A percentile compares a stretch with the other conserved stretches of the same genome.
These are phyloP conservation scores for Populus deltoides DNA, from an alignment of 345 rosid genomes.

Conservation along the genomic window DNA sequence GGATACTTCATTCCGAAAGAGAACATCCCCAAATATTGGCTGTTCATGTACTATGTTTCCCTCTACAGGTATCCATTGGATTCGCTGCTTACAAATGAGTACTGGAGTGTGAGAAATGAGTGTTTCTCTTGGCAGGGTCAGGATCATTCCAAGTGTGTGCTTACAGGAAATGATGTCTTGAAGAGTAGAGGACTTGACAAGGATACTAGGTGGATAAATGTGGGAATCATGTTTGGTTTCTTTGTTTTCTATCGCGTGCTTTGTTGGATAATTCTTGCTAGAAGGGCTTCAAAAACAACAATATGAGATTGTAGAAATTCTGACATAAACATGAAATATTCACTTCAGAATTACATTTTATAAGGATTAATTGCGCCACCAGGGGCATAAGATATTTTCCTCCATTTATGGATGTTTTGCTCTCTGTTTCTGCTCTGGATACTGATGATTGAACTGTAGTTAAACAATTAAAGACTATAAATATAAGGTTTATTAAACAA, in stretches of 20 bases:
- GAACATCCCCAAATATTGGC: slow-evolving; percentile 76
- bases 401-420: too few relatives aligned
- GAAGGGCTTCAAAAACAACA: slow-evolving; percentile 66
- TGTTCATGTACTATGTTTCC: slow-evolving; percentile 89
- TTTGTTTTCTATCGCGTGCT: slow-evolving; percentile 74
- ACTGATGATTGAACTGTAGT: too few relatives aligned
- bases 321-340: too few relatives aligned
- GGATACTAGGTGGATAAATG: slow-evolving; percentile 73
- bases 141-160: slow-evolving; percentile 36
- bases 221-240: slow-evolving; percentile 84
- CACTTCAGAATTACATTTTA: too few relatives aligned
- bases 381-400: too few relatives aligned
- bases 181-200: slow-evolving; percentile 64
- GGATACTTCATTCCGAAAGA: slow-evolving; percentile 92
- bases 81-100: slow-evolving; percentile 66
- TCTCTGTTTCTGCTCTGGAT: too few relatives aligned
- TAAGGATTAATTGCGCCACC: too few relatives aligned
- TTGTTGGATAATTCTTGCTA: slow-evolving; percentile 69
- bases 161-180: slow-evolving; percentile 69
- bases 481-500: too few relatives aligned
- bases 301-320: slow-evolving; percentile 17
- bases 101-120: slow-evolving; percentile 59
- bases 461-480: too few relatives aligned
- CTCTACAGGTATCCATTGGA: slow-evolving; percentile 82
- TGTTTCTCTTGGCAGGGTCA: slow-evolving; percentile 54